phyloP scores from a whole-genome alignment of 352 stramenopile species.

The Phytopythium boreale region DNA sequence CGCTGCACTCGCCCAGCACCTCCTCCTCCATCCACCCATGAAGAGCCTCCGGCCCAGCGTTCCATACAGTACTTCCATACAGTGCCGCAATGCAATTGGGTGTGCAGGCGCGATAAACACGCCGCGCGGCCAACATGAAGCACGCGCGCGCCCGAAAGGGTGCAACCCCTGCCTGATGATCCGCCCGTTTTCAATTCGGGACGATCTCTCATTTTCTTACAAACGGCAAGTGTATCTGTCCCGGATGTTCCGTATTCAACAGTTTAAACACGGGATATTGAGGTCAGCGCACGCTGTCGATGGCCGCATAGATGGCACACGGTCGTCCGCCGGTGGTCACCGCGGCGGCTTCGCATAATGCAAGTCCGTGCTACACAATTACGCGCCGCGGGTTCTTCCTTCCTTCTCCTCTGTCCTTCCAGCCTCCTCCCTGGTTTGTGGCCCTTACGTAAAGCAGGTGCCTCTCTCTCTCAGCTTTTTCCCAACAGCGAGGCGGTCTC shows the following conservation, averaged over 20 bases:
- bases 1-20: too few species aligned
- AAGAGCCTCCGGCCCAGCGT: too few species aligned
- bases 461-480: too few species aligned
- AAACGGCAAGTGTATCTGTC: background rate
- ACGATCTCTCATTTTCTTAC: background rate
- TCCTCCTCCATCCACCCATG: too few species aligned
- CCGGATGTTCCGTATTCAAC: background rate
- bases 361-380: background rate
- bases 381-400: background rate
- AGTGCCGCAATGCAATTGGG: background rate
- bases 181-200: background rate
- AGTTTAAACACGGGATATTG: background rate
- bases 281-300: constrained; percentile 2
- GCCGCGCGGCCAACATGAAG: background rate
- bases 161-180: background rate
- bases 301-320: constrained; percentile 9
- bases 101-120: constrained; percentile 1
- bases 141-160: background rate
- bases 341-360: background rate
- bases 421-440: too few species aligned
- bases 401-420: background rate
- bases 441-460: too few species aligned
- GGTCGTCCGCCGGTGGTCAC: too few species aligned
- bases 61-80: background rate
- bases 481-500: background rate